Base-by-base conservation (phyloP, 1,139 yeast genomes). In the Blastobotrys illinoisensis region DNA sequence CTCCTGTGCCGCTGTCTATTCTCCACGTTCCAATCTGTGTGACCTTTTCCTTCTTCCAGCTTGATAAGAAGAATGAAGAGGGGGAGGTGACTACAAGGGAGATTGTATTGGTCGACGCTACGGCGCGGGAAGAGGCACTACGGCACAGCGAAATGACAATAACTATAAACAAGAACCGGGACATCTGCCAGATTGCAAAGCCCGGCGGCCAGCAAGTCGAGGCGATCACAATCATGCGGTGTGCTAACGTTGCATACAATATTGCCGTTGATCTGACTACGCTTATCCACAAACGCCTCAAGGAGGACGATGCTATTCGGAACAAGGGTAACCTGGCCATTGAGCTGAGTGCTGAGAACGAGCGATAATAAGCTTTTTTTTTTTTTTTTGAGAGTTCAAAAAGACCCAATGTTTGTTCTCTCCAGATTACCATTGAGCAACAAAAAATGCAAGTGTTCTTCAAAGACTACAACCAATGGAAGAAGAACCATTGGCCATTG, bases 151-250 rank as follows among this genome's bases (percentile, higher is more conserved):
- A 81, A 13, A 76, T 93, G 70, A 88, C 95, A 1, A 82, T 93
- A 24, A 90, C 99, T 0, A 72, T 91, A 57, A 93, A 93, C 70
- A 88, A 88, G 64, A 93, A 91, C 69, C 79, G 95, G 62, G 99
- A 93, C 65, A 75, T 93, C 18, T 89, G 96, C 53, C 99, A 93
- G 69, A 77, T 95, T 46, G 80, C 88, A 50, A 93, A 93, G 66
- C 87, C 90, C 47, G 99, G 99, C 50, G 97, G 98, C 0, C 75
- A 88, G 49, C 87, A 95, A 1, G 82, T 93, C 61, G 93, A 89
- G 63, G 90, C 95, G 0, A 68, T 79, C 49, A 74, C 80, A 40
- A 73, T 93, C 54, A 75, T 90, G 74, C 82, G 83, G 46, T 84
- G 95, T 67, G 80, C 88, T 44, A 79, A 80, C 57, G 74, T 78